phyloP scores from a whole-genome alignment of 2,329 filamentous ascomycete species.

The Trichoderma sp. region DNA sequence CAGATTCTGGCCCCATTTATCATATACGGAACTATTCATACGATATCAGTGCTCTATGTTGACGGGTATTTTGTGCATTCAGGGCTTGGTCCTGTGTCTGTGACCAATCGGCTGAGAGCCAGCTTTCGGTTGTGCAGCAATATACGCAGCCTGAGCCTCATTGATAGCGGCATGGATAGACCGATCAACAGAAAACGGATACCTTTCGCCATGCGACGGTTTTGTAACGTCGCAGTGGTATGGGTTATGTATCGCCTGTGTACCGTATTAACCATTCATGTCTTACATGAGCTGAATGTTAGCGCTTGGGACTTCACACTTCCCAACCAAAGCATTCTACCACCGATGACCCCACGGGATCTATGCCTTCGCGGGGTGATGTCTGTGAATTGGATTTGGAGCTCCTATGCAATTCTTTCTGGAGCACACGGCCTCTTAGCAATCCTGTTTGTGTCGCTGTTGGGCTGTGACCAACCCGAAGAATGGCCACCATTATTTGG shows the following conservation, averaged over 20 bases:
- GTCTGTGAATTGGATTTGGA: not conserved
- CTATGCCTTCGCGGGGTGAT: not conserved
- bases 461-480: not conserved
- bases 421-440: not conserved
- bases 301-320: not conserved
- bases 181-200: not conserved
- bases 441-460: not conserved
- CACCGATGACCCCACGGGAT: not conserved
- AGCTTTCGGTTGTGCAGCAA: not conserved
- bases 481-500: not conserved
- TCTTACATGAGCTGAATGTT: not conserved
- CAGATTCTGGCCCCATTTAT: not conserved
- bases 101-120: not conserved
- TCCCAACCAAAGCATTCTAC: not conserved
- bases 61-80: not conserved
- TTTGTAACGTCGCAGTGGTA: not conserved
- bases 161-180: not conserved
- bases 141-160: not conserved
- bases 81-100: not conserved
- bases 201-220: not conserved
- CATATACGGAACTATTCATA: conserved; percentile 1
- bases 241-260: not conserved
- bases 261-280: not conserved
- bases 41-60: not conserved
- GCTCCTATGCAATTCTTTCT: not conserved